Percentiles rank a stretch among this genome's conserved stretches.
Conservation (phyloP, 1,139 yeast genomes). For the Meyerozyma athensensis region DNA sequence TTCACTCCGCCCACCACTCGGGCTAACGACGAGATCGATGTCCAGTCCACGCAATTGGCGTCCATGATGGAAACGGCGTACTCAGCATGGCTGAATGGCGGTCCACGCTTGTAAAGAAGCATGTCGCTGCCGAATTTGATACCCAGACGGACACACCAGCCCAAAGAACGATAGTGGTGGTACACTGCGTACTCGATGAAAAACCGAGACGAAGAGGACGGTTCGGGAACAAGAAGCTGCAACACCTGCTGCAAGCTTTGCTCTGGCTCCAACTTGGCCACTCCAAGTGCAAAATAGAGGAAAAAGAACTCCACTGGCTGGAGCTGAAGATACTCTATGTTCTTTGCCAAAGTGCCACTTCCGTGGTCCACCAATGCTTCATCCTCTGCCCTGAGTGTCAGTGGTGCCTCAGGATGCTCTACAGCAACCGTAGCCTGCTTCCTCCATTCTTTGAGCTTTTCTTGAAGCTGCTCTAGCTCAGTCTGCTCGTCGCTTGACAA, state of each 20-base stretch:
- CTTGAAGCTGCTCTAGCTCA: constrained; percentile 25
- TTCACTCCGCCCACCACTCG: constrained; percentile 87
- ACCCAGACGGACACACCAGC: constrained; percentile 95
- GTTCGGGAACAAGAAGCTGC: constrained; percentile 7
- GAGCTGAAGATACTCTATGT: constrained; percentile 67
- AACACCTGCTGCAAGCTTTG: constrained; percentile 8
- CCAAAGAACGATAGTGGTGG: constrained; percentile 81
- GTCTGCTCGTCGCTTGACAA: constrained; percentile 21
- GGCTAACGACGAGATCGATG: constrained; percentile 60
- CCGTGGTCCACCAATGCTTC: constrained; percentile 29
- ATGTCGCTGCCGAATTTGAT: constrained; percentile 86
- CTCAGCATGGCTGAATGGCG: constrained; percentile 94
- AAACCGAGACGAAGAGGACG: constrained; percentile 32
- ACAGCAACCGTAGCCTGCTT: constrained; percentile 9
- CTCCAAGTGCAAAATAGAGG: constrained; percentile 48
- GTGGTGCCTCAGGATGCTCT: constrained; percentile 10
- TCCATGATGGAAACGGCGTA: constrained; percentile 56
- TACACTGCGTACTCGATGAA: constrained; percentile 64
- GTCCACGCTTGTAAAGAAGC: constrained; percentile 81
- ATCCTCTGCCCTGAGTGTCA: constrained; percentile 28
- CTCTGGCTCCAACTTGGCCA: constrained; percentile 19
- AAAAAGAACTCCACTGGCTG: constrained; percentile 76
- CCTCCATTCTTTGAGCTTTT: constrained; percentile 20
- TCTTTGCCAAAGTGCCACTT: constrained; percentile 20
- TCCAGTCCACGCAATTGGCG: constrained; percentile 43